phyloP scores from a whole-genome alignment of 257 asterid genomes.

The Cinchona pubescens region DNA sequence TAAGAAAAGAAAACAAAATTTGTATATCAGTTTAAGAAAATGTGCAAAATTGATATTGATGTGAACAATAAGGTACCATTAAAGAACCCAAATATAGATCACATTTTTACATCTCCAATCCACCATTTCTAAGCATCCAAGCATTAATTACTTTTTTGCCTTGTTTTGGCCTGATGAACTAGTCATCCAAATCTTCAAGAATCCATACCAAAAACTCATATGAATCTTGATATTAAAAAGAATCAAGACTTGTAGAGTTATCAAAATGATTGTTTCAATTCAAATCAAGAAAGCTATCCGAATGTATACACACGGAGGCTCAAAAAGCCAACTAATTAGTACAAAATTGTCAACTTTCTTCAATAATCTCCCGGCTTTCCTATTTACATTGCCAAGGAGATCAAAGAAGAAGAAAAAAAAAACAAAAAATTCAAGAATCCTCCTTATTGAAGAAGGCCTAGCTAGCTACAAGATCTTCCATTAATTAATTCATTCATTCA shows the following conservation, averaged over 20 bases:
- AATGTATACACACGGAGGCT: conserved; percentile 19
- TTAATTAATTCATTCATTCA: conserved; percentile 26
- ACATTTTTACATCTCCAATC: neutral
- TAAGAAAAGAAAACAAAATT: neutral
- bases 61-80: neutral
- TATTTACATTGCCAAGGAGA: conserved; percentile 38
- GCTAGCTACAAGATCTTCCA: neutral
- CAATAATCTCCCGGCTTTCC: conserved; percentile 3
- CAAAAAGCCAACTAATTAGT: conserved; percentile 19
- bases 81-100: neutral
- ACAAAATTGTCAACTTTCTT: conserved; percentile 40
- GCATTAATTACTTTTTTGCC: conserved; percentile 9
- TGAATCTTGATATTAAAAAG: neutral
- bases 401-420: conserved; percentile 5
- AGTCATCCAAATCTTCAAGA: no score
- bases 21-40: neutral
- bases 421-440: neutral
- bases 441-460: neutral
- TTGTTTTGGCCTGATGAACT: no score
- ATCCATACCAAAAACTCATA: neutral
- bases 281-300: conserved; percentile 6
- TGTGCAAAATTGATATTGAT: neutral
- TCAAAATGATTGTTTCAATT: conserved; percentile 8
- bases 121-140: neutral
- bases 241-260: neutral